phyloP scores from a whole-genome alignment of 176 grass and related monocot genomes.

The Secale cereale region DNA sequence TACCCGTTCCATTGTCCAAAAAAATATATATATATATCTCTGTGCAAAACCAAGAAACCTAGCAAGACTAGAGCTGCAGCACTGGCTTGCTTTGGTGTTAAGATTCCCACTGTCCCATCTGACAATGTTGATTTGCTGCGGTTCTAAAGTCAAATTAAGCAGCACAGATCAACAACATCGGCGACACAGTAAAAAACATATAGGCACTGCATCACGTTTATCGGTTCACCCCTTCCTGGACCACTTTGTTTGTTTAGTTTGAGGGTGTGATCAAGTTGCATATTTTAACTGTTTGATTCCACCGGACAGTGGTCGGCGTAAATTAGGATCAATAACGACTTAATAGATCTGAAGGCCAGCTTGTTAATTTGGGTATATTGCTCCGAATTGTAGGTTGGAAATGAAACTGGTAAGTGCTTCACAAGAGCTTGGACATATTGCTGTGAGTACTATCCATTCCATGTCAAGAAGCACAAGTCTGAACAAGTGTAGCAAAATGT shows the following conservation, averaged over 20 bases:
- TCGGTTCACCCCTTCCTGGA: background rate
- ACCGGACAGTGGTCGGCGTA: too few relatives aligned
- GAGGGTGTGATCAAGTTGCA: background rate
- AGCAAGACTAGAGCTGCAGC: background rate
- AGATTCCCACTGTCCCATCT: slow-evolving; percentile 33
- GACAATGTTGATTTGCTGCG: slow-evolving; percentile 12
- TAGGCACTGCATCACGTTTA: too few relatives aligned
- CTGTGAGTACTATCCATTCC: background rate
- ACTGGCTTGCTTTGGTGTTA: background rate
- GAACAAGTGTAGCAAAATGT: background rate
- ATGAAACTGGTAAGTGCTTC: background rate
- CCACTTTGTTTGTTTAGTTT: background rate
- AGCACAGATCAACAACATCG: background rate
- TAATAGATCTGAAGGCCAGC: too few relatives aligned
- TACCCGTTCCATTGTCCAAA: too few relatives aligned
- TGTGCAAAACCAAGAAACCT: background rate
- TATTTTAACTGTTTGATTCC: background rate
- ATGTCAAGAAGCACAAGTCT: background rate
- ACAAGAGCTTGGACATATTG: background rate
- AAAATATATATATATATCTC: too few relatives aligned
- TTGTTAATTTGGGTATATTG: too few relatives aligned
- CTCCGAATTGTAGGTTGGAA: background rate
- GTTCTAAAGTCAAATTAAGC: background rate
- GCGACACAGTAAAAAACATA: background rate
- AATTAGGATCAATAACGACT: too few relatives aligned